phyloP scores from a whole-genome alignment of 2,329 filamentous ascomycete species.

The Trichoderma harzianum region DNA sequence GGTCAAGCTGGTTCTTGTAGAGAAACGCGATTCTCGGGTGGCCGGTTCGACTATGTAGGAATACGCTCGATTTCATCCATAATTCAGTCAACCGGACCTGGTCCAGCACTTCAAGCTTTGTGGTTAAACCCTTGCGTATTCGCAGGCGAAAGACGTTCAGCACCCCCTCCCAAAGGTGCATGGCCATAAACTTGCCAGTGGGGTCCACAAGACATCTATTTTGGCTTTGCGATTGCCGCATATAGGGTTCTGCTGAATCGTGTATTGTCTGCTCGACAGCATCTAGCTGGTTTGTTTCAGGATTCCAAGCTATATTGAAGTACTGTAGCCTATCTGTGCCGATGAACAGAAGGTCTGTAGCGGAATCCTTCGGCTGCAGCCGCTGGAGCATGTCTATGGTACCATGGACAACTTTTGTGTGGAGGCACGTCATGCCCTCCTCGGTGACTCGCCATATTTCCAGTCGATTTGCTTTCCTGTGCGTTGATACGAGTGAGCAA shows the following conservation, averaged over 20 bases:
- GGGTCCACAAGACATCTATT: slow-evolving; percentile 84
- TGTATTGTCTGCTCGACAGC: slow-evolving; percentile 50
- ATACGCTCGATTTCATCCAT: slow-evolving; percentile 56
- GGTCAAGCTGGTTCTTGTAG: slow-evolving; percentile 52
- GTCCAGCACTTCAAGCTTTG: slow-evolving; percentile 48
- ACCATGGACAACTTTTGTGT: slow-evolving; percentile 74
- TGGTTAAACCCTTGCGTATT: slow-evolving; percentile 42
- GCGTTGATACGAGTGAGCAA: not conserved
- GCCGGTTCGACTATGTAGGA: slow-evolving; percentile 56
- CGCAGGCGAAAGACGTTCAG: slow-evolving; percentile 53
- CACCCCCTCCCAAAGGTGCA: slow-evolving; percentile 60
- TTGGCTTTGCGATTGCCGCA: slow-evolving; percentile 76
- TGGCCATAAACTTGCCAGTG: slow-evolving; percentile 57
- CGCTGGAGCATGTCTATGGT: slow-evolving; percentile 81
- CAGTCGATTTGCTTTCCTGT: slow-evolving; percentile 77
- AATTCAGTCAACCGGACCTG: slow-evolving; percentile 57
- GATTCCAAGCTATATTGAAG: slow-evolving; percentile 84
- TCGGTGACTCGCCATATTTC: slow-evolving; percentile 73
- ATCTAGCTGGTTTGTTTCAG: slow-evolving; percentile 47
- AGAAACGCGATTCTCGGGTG: slow-evolving; percentile 57
- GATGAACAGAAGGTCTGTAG: slow-evolving; percentile 83
- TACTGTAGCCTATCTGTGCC: slow-evolving; percentile 88
- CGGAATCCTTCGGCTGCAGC: slow-evolving; percentile 69
- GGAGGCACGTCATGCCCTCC: slow-evolving; percentile 62
- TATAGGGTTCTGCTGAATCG: slow-evolving; percentile 55